These are phyloP conservation scores for Ceratobasidium sp. DNA, from an alignment of 1,284 basidiomycete species.

Conservation along the genomic window DNA sequence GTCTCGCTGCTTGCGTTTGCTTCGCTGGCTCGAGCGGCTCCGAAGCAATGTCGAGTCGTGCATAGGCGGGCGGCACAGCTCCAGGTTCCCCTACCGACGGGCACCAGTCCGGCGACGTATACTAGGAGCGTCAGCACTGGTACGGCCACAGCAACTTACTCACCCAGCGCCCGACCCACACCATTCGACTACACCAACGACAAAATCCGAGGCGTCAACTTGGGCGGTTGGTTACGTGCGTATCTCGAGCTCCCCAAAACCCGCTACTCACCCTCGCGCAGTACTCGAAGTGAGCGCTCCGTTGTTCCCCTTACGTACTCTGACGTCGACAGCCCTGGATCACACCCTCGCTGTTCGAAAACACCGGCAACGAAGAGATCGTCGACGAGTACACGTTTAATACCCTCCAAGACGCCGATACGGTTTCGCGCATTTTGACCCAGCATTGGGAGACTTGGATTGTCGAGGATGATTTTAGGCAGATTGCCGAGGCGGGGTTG, in stretches of 20 bases:
- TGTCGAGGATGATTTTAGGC: slow-evolving; percentile 70
- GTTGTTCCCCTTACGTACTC: neutral
- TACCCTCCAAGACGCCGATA: slow-evolving; percentile 57
- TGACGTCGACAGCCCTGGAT: slow-evolving; percentile 66
- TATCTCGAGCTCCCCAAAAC: neutral
- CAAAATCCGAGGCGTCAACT: slow-evolving; percentile 22
- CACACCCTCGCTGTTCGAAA: slow-evolving; percentile 71
- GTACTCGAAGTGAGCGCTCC: slow-evolving; percentile 1
- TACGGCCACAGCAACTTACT: neutral
- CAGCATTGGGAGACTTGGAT: slow-evolving; percentile 77
- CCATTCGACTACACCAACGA: slow-evolving; percentile 15
- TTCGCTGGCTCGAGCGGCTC: neutral
- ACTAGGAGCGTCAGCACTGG: neutral
- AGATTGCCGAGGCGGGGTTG: slow-evolving; percentile 71
- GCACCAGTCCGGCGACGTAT: neutral
- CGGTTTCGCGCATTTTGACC: slow-evolving; percentile 58
- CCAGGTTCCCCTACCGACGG: neutral
- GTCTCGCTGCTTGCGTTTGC: neutral
- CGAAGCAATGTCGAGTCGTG: slow-evolving; percentile 28
- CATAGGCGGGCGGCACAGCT: slow-evolving; percentile 3
- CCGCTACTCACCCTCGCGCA: neutral
- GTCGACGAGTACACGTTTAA: slow-evolving; percentile 77
- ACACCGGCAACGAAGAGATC: slow-evolving; percentile 64
- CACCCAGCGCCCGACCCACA: neutral
- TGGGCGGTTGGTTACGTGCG: slow-evolving; percentile 24